phyloP scores from a whole-genome alignment of 108 stramenopile species.

The Skeletonema tropicum region DNA sequence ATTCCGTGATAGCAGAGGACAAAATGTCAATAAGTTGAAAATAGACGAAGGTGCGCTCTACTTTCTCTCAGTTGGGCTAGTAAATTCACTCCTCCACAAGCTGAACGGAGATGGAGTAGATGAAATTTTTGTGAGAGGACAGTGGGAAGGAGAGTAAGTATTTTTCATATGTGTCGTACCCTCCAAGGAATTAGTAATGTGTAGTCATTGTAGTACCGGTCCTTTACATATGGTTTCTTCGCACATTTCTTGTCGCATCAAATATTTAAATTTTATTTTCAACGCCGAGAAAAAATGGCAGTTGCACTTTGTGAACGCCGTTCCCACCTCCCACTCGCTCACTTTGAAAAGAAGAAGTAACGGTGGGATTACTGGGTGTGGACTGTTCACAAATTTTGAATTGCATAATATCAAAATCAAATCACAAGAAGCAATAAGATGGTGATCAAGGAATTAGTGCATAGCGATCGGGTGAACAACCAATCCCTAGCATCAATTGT shows the following conservation, averaged over 20 bases:
- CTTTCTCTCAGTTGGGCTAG: not conserved
- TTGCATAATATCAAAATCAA: not conserved
- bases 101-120: not conserved
- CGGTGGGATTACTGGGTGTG: not conserved
- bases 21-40: not conserved
- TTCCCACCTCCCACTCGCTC: too few species aligned
- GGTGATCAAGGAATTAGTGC: constrained; percentile 4
- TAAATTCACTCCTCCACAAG: not conserved
- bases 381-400: not conserved
- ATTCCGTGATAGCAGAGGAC: not conserved
- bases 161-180: too few species aligned
- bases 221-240: not conserved
- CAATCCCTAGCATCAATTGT: not conserved
- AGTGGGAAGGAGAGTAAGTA: not conserved
- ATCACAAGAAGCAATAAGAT: not conserved
- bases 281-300: not conserved
- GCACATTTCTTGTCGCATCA: not conserved
- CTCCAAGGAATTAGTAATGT: too few species aligned
- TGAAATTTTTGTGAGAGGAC: constrained; percentile 1
- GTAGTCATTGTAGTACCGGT: not conserved
- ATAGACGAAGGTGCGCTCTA: not conserved
- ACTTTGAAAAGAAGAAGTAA: not conserved
- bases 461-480: constrained; percentile 3
- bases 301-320: not conserved
- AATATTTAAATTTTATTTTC: not conserved